Percentiles rank a stretch among this genome's conserved stretches.
Evolutionary conservation across 495 filamentous ascomycete genomes (phyloP).

Genomic region (Neohortaea acidophila): DNA sequence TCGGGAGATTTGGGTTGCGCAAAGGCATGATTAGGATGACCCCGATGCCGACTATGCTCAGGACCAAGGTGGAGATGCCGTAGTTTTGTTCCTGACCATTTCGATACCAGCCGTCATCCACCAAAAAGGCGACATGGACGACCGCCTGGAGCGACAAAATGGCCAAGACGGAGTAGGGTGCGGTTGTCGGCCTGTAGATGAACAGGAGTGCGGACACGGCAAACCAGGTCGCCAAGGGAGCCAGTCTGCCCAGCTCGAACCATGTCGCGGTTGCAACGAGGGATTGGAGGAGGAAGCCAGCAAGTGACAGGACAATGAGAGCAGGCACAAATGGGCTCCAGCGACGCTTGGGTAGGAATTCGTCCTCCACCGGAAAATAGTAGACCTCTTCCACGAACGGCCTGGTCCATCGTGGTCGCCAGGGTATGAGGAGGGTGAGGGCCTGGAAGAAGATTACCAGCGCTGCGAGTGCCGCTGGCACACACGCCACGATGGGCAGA

Average conservation of each 20-base stretch:
- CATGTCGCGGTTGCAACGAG: conserved; percentile 1
- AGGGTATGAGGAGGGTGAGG: background rate
- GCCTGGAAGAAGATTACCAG: conserved; percentile 7
- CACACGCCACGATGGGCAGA: conserved; percentile 6
- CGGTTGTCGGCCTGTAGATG: conserved; percentile 6
- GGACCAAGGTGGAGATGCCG: conserved; percentile 10
- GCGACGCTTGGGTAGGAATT: background rate
- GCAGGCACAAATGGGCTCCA: background rate
- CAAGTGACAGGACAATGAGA: conserved; percentile 2
- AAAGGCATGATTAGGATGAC: conserved; percentile 58
- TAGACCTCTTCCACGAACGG: conserved; percentile 16
- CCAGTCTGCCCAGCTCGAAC: background rate
- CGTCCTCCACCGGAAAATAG: background rate
- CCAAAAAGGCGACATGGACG: conserved; percentile 3
- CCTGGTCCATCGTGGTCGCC: conserved; percentile 10
- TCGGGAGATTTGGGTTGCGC: conserved; percentile 42
- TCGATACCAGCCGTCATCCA: background rate
- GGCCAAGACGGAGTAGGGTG: conserved; percentile 6
- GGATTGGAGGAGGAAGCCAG: conserved; percentile 7
- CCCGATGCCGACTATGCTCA: conserved; percentile 32
- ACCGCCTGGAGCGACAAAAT: conserved; percentile 6
- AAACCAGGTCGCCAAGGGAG: conserved; percentile 12
- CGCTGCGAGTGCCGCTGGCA: conserved; percentile 10
- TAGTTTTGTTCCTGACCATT: background rate
- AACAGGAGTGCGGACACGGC: background rate